phyloP scores from a whole-genome alignment of 495 filamentous ascomycete species.

The Ascodesmis nigricans region DNA sequence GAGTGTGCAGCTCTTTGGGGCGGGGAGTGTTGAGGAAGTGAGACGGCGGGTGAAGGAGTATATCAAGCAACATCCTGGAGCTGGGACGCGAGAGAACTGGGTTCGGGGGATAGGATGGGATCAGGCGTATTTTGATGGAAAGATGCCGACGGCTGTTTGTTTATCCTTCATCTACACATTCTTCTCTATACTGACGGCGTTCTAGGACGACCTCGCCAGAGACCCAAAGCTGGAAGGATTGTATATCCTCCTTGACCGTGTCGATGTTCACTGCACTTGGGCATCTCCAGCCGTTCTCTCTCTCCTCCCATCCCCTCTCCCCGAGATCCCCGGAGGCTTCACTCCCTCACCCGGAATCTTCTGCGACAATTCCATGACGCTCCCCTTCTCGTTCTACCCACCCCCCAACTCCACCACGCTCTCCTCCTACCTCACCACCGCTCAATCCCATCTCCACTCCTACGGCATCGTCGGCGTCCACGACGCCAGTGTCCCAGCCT shows the following conservation, averaged over 20 bases:
- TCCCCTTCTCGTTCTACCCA: slow-evolving; percentile 32
- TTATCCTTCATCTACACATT: slow-evolving; percentile 1
- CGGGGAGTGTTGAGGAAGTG: slow-evolving; percentile 29
- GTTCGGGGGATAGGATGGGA: slow-evolving; percentile 43
- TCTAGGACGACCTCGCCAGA: slow-evolving; percentile 30
- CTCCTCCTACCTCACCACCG: slow-evolving; percentile 28
- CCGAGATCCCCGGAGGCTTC: slow-evolving; percentile 33
- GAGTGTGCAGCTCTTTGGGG: slow-evolving; percentile 36
- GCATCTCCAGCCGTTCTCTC: slow-evolving; percentile 37
- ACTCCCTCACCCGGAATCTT: slow-evolving; percentile 40
- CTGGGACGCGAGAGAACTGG: slow-evolving; percentile 31
- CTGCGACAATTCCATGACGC: slow-evolving; percentile 47
- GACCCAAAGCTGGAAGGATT: slow-evolving; percentile 29
- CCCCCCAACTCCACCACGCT: slow-evolving; percentile 29
- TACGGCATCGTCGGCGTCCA: slow-evolving; percentile 40
- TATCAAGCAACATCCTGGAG: slow-evolving; percentile 22
- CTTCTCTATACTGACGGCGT: slow-evolving; percentile 9
- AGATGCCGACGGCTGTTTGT: slow-evolving; percentile 39
- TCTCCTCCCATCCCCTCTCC: slow-evolving; percentile 30
- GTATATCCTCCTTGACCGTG: slow-evolving; percentile 43
- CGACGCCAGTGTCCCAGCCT: slow-evolving; percentile 35
- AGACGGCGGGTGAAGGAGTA: slow-evolving; percentile 28
- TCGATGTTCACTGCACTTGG: slow-evolving; percentile 44
- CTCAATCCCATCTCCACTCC: slow-evolving; percentile 34
- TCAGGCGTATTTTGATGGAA: slow-evolving; percentile 33